Evolutionary conservation across 208 protist species (phyloP), one percentile per base, ranked within the genome.

Genomic region (Lotmaria passim): DNA sequence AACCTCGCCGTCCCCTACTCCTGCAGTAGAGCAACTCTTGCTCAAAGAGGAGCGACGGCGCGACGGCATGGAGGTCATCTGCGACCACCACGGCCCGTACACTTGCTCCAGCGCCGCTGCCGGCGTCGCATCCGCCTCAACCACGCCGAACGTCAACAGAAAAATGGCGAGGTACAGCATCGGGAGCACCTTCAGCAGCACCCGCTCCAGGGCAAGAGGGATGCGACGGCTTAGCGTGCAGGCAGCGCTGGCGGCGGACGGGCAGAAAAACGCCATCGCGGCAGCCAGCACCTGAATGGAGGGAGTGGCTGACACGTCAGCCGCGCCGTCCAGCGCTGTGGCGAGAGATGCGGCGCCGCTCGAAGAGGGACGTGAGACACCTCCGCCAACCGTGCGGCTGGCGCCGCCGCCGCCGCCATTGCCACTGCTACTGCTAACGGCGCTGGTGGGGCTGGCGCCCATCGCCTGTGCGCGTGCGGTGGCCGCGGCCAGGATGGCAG

Each of bases 141-240:
- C 56, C 5, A 82, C 81, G 34, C 81, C 52, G 38, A 82, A 82
- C 14, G 78, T 85, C 17, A 86, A 60, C 21, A 85, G 36, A 15
- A 85, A 62, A 15, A 90, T 48, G 39, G 71, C 57, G 7, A 84
- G 71, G 47, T 81, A 79, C 39, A 81, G 43, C 57, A 84, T 81
- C 30, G 82, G 72, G 41, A 86, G 75, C n/a, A 69, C 83, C 77
- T 84, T 89, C 50, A 82, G 58, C 44, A 89, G 33, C 7, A 72
- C 8, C 3, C 66, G 56, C 44, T 72, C 66, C 12, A 72, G 66
- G 3, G 56, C 66, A 33, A 72, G 66, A 3, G 66, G 56, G 19
- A 58, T 52, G 38, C 66, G 66, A 8, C 43, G 44, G 17, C 36
- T 21, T 11, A 65, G 56, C 11, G 56, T 72, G 21, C 28, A 12